Conservation (phyloP, 2,329 filamentous ascomycete species). For the Aspergillus alliaceus region DNA sequence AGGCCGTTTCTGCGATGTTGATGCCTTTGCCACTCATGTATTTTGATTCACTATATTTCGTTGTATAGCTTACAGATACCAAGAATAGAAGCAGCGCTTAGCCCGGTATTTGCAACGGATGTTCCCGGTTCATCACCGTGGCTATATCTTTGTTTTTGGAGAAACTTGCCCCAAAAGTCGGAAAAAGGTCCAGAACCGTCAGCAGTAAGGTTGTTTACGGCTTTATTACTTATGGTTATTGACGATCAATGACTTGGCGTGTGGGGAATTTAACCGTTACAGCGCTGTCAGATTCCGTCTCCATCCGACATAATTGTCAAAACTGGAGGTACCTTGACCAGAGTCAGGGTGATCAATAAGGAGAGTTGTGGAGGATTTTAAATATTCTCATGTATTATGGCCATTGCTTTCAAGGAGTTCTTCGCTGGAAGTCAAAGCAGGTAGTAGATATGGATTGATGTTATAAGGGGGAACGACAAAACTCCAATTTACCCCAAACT, state of each 20-base stretch:
- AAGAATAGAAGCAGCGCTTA: background rate
- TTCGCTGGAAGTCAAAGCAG: too few species aligned
- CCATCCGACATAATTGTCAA: too few species aligned
- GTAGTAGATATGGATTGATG: too few species aligned
- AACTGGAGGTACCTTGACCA: too few species aligned
- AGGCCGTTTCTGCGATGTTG: background rate
- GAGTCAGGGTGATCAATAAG: too few species aligned
- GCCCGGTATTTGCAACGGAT: background rate
- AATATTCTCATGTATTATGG: too few species aligned
- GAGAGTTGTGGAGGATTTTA: too few species aligned
- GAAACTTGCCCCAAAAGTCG: background rate
- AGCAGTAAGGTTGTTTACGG: background rate
- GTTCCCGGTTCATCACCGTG: background rate
- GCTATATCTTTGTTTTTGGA: background rate
- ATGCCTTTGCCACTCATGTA: background rate
- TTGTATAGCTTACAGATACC: background rate
- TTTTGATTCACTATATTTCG: background rate
- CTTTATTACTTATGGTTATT: background rate
- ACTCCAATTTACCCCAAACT: conserved; percentile 3
- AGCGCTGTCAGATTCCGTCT: background rate
- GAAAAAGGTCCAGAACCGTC: background rate
- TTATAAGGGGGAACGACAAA: too few species aligned
- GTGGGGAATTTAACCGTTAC: conserved; percentile 23
- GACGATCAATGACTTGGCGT: conserved; percentile 11
- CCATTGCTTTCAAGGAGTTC: too few species aligned